phyloP scores from a whole-genome alignment of 2,329 filamentous ascomycete genomes.

The Chrysosphaeria jannelii region DNA sequence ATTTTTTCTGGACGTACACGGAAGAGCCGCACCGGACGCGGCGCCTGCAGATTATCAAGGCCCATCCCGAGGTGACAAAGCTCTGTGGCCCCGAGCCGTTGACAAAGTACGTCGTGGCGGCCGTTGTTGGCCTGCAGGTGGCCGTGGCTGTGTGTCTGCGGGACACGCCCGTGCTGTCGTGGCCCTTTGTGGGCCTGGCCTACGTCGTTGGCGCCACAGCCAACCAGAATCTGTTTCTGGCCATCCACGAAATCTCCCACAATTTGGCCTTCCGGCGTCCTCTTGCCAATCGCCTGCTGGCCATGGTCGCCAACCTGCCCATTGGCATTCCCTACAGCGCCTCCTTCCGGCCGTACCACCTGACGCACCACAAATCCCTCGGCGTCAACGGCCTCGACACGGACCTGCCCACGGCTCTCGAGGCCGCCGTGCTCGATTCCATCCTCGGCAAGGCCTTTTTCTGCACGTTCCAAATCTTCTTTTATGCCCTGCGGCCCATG shows the following conservation, averaged over 20 bases:
- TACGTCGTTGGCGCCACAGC: constrained; percentile 83
- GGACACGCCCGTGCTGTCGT: constrained; percentile 50
- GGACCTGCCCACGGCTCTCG: constrained; percentile 71
- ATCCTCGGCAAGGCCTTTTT: constrained; percentile 95
- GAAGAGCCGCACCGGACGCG: constrained; percentile 88
- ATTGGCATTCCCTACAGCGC: constrained; percentile 92
- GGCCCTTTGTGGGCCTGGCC: constrained; percentile 58
- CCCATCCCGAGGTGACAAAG: constrained; percentile 90
- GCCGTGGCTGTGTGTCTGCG: constrained; percentile 47
- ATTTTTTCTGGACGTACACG: constrained; percentile 97
- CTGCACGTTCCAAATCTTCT: constrained; percentile 96
- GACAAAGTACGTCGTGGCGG: constrained; percentile 73
- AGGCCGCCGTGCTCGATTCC: constrained; percentile 80
- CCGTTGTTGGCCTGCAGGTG: constrained; percentile 60
- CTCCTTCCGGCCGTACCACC: constrained; percentile 89
- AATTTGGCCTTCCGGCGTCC: constrained; percentile 77
- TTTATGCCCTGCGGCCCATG: constrained; percentile 92
- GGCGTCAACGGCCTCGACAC: constrained; percentile 90
- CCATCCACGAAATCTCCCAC: constrained; percentile 96
- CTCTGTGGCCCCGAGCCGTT: constrained; percentile 87
- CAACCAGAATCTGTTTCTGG: constrained; percentile 95
- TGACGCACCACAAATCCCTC: constrained; percentile 96
- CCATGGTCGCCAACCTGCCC: constrained; percentile 80
- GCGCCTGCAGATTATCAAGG: constrained; percentile 85
- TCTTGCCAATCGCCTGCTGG: constrained; percentile 53